phyloP scores from a whole-genome alignment of 495 filamentous ascomycete species.

The Aspergillus coremiiformis region DNA sequence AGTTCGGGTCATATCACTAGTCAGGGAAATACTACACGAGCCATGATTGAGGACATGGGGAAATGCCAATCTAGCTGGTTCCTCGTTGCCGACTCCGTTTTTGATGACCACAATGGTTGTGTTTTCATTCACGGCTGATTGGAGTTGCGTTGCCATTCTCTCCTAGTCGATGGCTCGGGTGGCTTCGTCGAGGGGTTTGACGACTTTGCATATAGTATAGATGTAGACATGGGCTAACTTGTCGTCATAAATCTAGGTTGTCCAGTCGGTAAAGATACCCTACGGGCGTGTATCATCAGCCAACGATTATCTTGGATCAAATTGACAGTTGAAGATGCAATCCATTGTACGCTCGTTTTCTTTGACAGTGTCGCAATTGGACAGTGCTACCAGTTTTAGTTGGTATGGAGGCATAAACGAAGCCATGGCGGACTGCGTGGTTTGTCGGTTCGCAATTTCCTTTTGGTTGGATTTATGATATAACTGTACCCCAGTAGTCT shows the following conservation, averaged over 20 bases:
- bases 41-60: conserved; percentile 49
- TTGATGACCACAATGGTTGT: conserved; percentile 57
- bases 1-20: neutral
- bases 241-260: conserved; percentile 37
- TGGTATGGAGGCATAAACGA: conserved; percentile 43
- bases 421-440: conserved; percentile 24
- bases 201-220: conserved; percentile 20
- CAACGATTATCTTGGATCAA: too few species aligned
- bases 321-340: neutral
- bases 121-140: conserved; percentile 28
- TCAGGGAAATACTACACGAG: conserved; percentile 40
- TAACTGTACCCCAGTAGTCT: conserved; percentile 18
- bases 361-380: conserved; percentile 43
- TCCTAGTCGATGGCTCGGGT: conserved; percentile 37
- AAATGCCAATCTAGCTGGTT: conserved; percentile 50
- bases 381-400: conserved; percentile 47
- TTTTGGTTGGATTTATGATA: too few species aligned
- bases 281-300: neutral
- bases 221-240: neutral
- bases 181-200: conserved; percentile 34
- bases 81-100: conserved; percentile 65
- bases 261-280: conserved; percentile 41
- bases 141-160: conserved; percentile 26
- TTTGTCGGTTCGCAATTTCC: too few species aligned
- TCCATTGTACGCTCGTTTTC: conserved; percentile 30